Percentiles rank a stretch among this genome's conserved stretches.
Conservation (phyloP, 2,329 filamentous ascomycete genomes). For the Fusarium miscanthi region DNA sequence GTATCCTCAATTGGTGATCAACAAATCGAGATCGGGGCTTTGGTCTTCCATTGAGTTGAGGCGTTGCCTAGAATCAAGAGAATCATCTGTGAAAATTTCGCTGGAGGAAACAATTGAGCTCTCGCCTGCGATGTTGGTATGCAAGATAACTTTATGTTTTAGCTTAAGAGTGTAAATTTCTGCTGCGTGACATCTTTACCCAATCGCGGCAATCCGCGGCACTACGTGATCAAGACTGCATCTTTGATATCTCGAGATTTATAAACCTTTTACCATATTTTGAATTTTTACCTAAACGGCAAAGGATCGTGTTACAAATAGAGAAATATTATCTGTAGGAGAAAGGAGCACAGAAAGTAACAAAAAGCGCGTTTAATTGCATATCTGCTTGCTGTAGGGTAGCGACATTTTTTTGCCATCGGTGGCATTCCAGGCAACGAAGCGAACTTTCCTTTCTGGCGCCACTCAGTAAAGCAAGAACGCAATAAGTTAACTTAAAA, state of each 20-base stretch:
- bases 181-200: accelerated
- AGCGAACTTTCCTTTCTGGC: not conserved
- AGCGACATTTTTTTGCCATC: not conserved
- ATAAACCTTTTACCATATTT: accelerated
- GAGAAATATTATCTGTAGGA: accelerated
- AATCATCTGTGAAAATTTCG: accelerated
- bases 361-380: accelerated
- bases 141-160: not conserved
- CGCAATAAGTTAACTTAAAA: not conserved
- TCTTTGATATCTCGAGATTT: accelerated
- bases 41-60: accelerated
- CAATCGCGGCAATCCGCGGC: accelerated
- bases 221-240: accelerated
- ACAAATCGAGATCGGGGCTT: no score
- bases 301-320: accelerated
- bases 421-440: not conserved
- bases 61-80: accelerated
- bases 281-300: accelerated
- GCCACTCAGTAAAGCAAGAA: not conserved
- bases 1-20: not conserved
- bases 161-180: not conserved
- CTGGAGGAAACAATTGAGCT: accelerated
- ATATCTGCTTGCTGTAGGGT: not conserved
- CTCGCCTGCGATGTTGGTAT: accelerated
- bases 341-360: accelerated